Percentiles rank a stretch among this genome's conserved stretches.
Evolutionary conservation across 2,329 filamentous ascomycete genomes (phyloP).

Genomic region (Pestalotiopsis sp.): DNA sequence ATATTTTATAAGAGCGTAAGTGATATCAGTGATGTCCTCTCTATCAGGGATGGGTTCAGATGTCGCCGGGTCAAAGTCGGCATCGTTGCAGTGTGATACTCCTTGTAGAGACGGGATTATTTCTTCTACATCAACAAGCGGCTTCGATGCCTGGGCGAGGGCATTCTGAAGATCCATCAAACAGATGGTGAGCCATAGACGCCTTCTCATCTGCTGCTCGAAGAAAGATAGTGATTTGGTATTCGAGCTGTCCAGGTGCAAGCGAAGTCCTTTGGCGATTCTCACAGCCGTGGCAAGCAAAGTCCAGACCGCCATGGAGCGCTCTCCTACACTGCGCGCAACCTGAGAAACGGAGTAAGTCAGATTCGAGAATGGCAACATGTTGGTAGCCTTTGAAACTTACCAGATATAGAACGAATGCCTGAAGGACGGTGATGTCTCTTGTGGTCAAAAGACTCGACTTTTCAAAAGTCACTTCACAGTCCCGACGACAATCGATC

Average conservation of each 20-base stretch:
- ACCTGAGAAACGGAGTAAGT: background rate
- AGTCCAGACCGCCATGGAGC: constrained; percentile 30
- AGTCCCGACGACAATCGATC: constrained; percentile 18
- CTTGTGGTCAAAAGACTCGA: constrained; percentile 26
- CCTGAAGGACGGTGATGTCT: constrained; percentile 31
- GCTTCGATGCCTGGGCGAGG: constrained; percentile 21
- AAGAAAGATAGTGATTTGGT: constrained; percentile 20
- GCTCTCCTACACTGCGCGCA: constrained; percentile 27
- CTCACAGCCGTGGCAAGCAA: constrained; percentile 30
- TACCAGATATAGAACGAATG: constrained; percentile 33
- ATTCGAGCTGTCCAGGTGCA: constrained; percentile 17
- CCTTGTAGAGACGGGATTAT: constrained; percentile 15
- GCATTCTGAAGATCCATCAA: constrained; percentile 25
- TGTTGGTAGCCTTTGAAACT: background rate
- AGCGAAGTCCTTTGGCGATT: constrained; percentile 27
- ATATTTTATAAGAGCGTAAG: constrained; percentile 31
- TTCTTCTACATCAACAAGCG: constrained; percentile 24
- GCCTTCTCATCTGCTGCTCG: constrained; percentile 21
- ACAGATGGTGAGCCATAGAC: constrained; percentile 28
- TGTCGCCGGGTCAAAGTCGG: constrained; percentile 26
- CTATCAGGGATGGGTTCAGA: constrained; percentile 16
- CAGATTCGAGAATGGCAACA: background rate
- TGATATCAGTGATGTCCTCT: constrained; percentile 30
- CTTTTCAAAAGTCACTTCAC: constrained; percentile 24
- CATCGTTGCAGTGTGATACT: constrained; percentile 26